Base-by-base conservation (phyloP, 1,139 yeast species). In the Suhomyces ambrosiae region DNA sequence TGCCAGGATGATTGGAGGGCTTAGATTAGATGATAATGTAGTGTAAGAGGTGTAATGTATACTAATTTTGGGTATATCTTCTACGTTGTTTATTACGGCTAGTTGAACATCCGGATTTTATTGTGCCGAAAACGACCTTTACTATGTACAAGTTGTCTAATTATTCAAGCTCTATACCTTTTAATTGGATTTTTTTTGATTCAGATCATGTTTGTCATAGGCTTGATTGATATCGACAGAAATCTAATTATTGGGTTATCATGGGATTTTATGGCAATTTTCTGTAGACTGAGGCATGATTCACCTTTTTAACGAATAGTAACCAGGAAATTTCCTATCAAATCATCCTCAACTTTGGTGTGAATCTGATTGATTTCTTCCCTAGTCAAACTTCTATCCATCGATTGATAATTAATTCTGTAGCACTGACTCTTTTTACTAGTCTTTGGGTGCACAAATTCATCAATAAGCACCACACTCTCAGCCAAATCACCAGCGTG, bases 341-440 rank as follows among this genome's bases (percentile, higher is more conserved):
- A 70, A 23, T 76, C 76, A 1, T 60, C 49, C 48, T 86, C 79
- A 13, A 89, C 87, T 33, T 67, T 59, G 6, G 74, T 73, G 54
- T 90, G 96, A 35, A 87, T 66, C 1, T 56, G 68, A 55, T 89
- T 89, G 42, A 90, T 75, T 58, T 89, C 97, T 1, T 75, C 79
- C 56, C 86, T 86, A 23, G 95, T 88, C 48, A 92, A 71, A 44
- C 84, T 85, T 54, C 96, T 76, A 53, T 92, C 97, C 97, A 94
- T 90, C 2, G 96, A 86, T 63, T 92, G 97, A 63, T 89, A 92
- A 56, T 85, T 84, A 40, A 92, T 77, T 52, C 98, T 74, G 71
- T 87, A 92, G 63, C 97, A 89, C 54, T 86, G 86, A 7, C 95
- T 85, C 46, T 67, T 77, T 48, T 72, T 79, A 3, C 82, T 80